Evolutionary conservation across 1,284 basidiomycete species (phyloP).

Genomic region (Ustilago bromivora): DNA sequence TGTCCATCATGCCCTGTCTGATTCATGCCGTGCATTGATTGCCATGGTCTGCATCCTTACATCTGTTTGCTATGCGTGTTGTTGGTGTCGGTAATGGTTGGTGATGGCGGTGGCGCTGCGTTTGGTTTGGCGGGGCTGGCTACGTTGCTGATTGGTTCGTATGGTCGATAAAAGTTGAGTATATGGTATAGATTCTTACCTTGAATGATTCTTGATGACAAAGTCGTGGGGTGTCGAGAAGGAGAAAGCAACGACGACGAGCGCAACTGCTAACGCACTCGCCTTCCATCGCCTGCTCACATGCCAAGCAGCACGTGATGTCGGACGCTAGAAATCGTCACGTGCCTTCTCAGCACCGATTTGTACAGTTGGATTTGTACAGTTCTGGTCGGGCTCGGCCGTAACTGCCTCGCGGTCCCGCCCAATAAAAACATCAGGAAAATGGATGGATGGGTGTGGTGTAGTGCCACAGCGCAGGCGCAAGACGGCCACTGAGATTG

Average conservation of each 20-base stretch:
- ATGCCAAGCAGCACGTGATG: background rate
- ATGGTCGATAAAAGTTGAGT: background rate
- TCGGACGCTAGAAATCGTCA: too few relatives aligned
- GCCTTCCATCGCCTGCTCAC: background rate
- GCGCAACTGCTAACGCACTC: slow-evolving; percentile 12
- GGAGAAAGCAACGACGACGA: slow-evolving; percentile 27
- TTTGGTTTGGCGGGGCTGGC: slow-evolving; percentile 7
- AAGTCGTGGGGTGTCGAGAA: slow-evolving; percentile 47
- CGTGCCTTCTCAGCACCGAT: too few relatives aligned
- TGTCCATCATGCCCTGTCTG: background rate
- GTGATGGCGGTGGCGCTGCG: background rate
- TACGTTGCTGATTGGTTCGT: slow-evolving; percentile 25
- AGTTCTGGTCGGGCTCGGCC: too few relatives aligned
- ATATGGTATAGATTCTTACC: slow-evolving; percentile 35
- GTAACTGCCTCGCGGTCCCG: too few relatives aligned
- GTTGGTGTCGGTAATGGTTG: background rate
- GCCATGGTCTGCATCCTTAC: slow-evolving; percentile 1
- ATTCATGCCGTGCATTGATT: background rate
- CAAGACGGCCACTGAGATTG: too few relatives aligned
- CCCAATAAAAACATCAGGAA: too few relatives aligned
- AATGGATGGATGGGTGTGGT: too few relatives aligned
- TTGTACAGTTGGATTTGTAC: too few relatives aligned
- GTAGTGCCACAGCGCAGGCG: too few relatives aligned
- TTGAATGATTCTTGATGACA: slow-evolving; percentile 55
- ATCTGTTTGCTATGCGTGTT: slow-evolving; percentile 9